Evolutionary conservation across 2,329 filamentous ascomycete species (phyloP).

Genomic region (Colletotrichum tamarilloi): DNA sequence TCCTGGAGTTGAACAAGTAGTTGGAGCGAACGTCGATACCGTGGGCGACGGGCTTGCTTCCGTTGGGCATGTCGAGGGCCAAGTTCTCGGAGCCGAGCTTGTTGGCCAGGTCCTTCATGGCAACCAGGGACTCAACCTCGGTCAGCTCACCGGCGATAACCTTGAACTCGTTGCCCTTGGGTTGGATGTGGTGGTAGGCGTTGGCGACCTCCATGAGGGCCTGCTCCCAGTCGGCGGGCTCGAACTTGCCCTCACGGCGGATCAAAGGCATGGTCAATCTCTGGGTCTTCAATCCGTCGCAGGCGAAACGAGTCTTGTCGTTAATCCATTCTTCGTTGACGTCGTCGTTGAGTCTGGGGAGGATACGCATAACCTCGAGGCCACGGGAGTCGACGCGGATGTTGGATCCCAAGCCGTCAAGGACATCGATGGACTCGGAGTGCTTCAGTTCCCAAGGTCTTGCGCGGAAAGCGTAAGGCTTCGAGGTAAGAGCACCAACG

Average conservation of each 20-base stretch:
- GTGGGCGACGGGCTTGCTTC: slow-evolving; percentile 86
- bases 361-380: slow-evolving; percentile 93
- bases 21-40: slow-evolving; percentile 94
- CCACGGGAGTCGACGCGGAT: slow-evolving; percentile 94
- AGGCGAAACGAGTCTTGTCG: slow-evolving; percentile 96
- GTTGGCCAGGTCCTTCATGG: slow-evolving; percentile 97
- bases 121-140: slow-evolving; percentile 93
- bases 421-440: slow-evolving; percentile 94
- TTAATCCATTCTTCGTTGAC: slow-evolving; percentile 99
- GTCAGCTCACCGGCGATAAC: slow-evolving; percentile 89
- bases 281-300: slow-evolving; percentile 96
- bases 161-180: slow-evolving; percentile 95
- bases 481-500: slow-evolving; percentile 94
- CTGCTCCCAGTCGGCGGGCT: slow-evolving; percentile 95
- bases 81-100: slow-evolving; percentile 96
- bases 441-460: slow-evolving; percentile 98
- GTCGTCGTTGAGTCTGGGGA: slow-evolving; percentile 95
- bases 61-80: slow-evolving; percentile 88
- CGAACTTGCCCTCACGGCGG: slow-evolving; percentile 88
- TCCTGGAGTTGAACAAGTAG: slow-evolving; percentile 96
- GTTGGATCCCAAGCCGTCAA: slow-evolving; percentile 92
- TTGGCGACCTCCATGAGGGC: slow-evolving; percentile 87
- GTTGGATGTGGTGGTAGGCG: slow-evolving; percentile 82
- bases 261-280: slow-evolving; percentile 92
- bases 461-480: slow-evolving; percentile 97